These are phyloP conservation scores for Lolium rigidum DNA, from an alignment of 176 grass and related monocot genomes.

Conservation along the genomic window DNA sequence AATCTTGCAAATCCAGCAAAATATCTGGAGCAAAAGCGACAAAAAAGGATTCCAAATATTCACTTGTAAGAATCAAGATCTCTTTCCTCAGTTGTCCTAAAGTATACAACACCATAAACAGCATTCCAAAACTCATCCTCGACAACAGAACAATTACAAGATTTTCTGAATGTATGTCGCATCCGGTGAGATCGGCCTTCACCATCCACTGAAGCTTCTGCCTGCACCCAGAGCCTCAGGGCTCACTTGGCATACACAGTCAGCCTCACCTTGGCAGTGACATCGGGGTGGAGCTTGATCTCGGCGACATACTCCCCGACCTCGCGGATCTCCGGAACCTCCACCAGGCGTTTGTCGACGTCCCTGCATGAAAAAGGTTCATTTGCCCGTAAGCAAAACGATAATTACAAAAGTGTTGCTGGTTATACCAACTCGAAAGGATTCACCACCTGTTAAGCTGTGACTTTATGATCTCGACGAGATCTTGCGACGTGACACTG, in stretches of 20 bases:
- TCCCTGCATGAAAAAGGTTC: conserved; percentile 56
- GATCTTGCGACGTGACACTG: conserved; percentile 92
- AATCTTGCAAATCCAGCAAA: neutral
- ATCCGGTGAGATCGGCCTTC: conserved; percentile 6
- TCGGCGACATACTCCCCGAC: conserved; percentile 84
- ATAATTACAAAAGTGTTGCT: neutral
- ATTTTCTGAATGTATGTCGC: neutral
- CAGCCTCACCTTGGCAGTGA: conserved; percentile 75
- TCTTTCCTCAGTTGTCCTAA: neutral
- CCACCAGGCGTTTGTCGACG: conserved; percentile 67
- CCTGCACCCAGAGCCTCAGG: too few species aligned
- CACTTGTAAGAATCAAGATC: neutral
- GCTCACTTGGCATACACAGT: conserved; percentile 74
- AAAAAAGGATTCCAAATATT: neutral
- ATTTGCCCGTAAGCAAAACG: conserved; percentile 31
- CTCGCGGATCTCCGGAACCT: conserved; percentile 87
- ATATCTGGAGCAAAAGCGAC: neutral
- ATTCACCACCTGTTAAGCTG: conserved; percentile 80
- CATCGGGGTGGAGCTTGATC: conserved; percentile 89
- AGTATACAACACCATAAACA: too few species aligned
- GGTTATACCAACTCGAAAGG: neutral
- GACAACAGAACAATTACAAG: neutral
- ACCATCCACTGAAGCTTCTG: too few species aligned
- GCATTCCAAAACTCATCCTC: too few species aligned
- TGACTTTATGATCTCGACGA: conserved; percentile 90